These are phyloP conservation scores for Globisporangium solare DNA, from an alignment of 352 stramenopile genomes.

Conservation along the genomic window DNA sequence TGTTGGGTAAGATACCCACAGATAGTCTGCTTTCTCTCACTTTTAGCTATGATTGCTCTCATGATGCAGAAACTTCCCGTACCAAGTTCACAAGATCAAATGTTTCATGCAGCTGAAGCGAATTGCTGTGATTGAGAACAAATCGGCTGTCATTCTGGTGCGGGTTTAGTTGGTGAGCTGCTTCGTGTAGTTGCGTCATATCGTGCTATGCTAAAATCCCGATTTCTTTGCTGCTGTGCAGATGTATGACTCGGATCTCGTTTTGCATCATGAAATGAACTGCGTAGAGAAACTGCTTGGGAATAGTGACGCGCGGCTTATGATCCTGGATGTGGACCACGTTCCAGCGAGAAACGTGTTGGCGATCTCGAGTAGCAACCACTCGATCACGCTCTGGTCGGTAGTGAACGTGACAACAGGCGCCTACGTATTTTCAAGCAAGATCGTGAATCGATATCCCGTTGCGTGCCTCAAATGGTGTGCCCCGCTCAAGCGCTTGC, in stretches of 20 bases:
- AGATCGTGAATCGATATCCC: constrained; percentile 48
- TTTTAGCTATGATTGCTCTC: neutral
- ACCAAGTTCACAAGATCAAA: constrained; percentile 56
- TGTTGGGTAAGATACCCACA: neutral
- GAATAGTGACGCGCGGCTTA: constrained; percentile 20
- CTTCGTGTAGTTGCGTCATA: neutral
- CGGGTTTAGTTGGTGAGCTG: constrained; percentile 1
- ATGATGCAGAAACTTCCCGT: constrained; percentile 44
- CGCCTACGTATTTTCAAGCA: constrained; percentile 59
- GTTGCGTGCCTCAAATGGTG: constrained; percentile 58
- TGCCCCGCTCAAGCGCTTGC: constrained; percentile 37
- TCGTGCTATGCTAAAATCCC: neutral
- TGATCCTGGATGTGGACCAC: constrained; percentile 60
- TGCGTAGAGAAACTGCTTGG: constrained; percentile 37
- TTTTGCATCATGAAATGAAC: constrained; percentile 60
- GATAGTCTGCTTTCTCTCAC: neutral
- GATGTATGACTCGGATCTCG: constrained; percentile 66
- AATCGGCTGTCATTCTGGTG: constrained; percentile 49
- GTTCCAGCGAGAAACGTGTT: constrained; percentile 44
- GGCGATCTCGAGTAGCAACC: constrained; percentile 48
- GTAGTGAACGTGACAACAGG: constrained; percentile 56
- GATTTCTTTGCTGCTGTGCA: constrained; percentile 11
- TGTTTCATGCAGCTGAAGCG: constrained; percentile 40
- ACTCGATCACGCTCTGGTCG: constrained; percentile 58
- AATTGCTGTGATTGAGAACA: constrained; percentile 59